These are phyloP conservation scores for Claviceps capensis DNA, from an alignment of 2,329 filamentous ascomycete species.

Conservation along the genomic window DNA sequence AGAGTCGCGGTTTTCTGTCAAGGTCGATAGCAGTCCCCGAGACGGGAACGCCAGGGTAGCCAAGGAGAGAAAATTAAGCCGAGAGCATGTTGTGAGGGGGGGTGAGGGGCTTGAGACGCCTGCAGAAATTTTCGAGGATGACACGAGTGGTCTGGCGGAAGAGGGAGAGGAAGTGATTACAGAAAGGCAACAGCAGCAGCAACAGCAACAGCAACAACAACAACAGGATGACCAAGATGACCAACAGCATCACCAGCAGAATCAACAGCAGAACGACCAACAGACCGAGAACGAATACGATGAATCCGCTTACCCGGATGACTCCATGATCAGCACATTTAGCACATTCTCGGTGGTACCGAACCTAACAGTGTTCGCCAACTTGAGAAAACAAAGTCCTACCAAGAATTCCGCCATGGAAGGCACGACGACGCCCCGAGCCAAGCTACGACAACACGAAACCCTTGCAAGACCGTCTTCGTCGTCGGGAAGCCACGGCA, in stretches of 20 bases:
- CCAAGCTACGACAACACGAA: conserved; percentile 16
- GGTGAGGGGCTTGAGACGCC: conserved; percentile 44
- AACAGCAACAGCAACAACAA: too few relatives aligned
- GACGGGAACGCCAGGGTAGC: conserved; percentile 10
- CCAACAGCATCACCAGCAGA: conserved; percentile 7
- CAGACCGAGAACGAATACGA: conserved; percentile 15
- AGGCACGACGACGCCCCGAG: conserved; percentile 24
- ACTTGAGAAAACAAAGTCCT: conserved; percentile 49
- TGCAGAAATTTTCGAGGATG: conserved; percentile 50
- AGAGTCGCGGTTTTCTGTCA: conserved; percentile 48
- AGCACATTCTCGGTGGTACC: conserved; percentile 84
- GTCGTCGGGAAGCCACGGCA: conserved; percentile 29
- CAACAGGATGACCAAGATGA: conserved; percentile 9
- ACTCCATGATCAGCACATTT: conserved; percentile 68
- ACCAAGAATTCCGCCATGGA: conserved; percentile 33
- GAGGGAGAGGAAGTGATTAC: conserved; percentile 16
- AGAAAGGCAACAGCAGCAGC: too few relatives aligned
- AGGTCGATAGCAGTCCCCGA: conserved; percentile 26
- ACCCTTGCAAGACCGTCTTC: conserved; percentile 19
- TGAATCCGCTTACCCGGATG: conserved; percentile 43
- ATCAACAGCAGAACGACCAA: not conserved
- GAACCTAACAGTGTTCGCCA: conserved; percentile 72
- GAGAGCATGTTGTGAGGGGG: conserved; percentile 40
- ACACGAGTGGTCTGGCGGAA: conserved; percentile 17
- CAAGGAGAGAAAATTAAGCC: conserved; percentile 27